Evolutionary conservation across 345 rosid genomes (phyloP).

Genomic region (Camelina neglecta): DNA sequence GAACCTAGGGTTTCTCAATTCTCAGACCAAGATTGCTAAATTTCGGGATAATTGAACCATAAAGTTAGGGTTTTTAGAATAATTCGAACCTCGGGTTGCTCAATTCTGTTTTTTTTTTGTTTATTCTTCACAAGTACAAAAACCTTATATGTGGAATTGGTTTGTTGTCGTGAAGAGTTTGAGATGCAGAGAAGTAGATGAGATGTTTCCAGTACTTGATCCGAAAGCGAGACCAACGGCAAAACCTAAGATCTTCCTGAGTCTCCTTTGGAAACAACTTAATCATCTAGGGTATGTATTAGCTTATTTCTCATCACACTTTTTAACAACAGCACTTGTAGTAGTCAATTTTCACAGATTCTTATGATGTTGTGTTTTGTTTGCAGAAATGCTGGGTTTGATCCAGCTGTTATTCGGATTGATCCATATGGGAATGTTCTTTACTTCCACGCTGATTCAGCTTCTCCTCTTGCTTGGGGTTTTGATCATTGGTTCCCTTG

Average conservation of each 20-base stretch:
- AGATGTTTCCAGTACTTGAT: slow-evolving; percentile 70
- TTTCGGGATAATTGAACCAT: background rate
- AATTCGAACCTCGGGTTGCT: background rate
- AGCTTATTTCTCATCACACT: background rate
- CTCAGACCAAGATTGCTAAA: background rate
- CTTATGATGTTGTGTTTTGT: slow-evolving; percentile 26
- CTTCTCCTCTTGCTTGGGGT: slow-evolving; percentile 98
- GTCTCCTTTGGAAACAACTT: slow-evolving; percentile 94
- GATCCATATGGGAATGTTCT: slow-evolving; percentile 91
- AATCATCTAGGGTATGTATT: slow-evolving; percentile 74
- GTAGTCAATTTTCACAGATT: background rate
- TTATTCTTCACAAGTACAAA: too few relatives aligned
- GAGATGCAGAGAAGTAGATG: slow-evolving; percentile 58
- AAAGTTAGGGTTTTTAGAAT: background rate
- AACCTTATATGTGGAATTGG: background rate
- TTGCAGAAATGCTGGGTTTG: slow-evolving; percentile 93
- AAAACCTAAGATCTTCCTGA: slow-evolving; percentile 68
- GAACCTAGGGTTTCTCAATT: background rate
- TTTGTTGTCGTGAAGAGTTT: slow-evolving; percentile 48
- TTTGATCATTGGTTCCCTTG: slow-evolving; percentile 97
- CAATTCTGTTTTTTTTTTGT: background rate
- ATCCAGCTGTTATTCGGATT: slow-evolving; percentile 83
- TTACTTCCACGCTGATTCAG: slow-evolving; percentile 87
- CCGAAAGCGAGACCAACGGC: slow-evolving; percentile 72
- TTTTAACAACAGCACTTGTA: background rate